Conservation (phyloP, 2,329 filamentous ascomycete genomes). For the Rhytidhysteron rufulum region DNA sequence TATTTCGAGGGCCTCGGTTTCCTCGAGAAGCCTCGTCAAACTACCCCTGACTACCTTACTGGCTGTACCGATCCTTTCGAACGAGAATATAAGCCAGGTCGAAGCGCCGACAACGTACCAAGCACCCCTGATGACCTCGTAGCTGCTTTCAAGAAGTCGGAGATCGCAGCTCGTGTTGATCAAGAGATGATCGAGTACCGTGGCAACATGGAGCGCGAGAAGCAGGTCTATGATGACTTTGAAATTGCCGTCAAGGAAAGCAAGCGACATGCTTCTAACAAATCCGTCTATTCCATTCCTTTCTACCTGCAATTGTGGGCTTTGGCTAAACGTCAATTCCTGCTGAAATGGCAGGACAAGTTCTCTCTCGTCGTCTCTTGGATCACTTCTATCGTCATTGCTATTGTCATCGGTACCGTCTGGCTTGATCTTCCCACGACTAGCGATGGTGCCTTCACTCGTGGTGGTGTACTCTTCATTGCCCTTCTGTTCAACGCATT, state of each 20-base stretch:
- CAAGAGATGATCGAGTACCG: slow-evolving; percentile 69
- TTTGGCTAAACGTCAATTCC: slow-evolving; percentile 77
- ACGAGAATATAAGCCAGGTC: slow-evolving; percentile 67
- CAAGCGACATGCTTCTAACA: slow-evolving; percentile 69
- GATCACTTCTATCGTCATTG: slow-evolving; percentile 67
- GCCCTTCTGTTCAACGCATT: slow-evolving; percentile 83
- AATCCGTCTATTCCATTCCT: slow-evolving; percentile 77
- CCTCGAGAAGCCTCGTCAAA: slow-evolving; percentile 69
- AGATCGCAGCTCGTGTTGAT: slow-evolving; percentile 53
- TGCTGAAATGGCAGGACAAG: slow-evolving; percentile 81
- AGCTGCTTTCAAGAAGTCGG: slow-evolving; percentile 66
- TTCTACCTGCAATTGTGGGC: slow-evolving; percentile 82
- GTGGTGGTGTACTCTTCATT: slow-evolving; percentile 78
- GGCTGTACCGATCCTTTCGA: slow-evolving; percentile 83
- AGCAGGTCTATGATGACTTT: slow-evolving; percentile 71
- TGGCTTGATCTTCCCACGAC: slow-evolving; percentile 67
- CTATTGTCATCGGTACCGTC: slow-evolving; percentile 74
- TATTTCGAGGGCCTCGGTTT: slow-evolving; percentile 80
- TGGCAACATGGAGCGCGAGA: slow-evolving; percentile 58
- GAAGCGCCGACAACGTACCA: slow-evolving; percentile 63
- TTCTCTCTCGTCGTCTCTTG: slow-evolving; percentile 73
- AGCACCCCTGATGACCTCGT: slow-evolving; percentile 64
- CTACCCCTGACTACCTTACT: slow-evolving; percentile 76
- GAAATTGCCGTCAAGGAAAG: slow-evolving; percentile 69
- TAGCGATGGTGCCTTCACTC: slow-evolving; percentile 69